phyloP scores from a whole-genome alignment of 1,284 basidiomycete species.

The Irpex lacteus region DNA sequence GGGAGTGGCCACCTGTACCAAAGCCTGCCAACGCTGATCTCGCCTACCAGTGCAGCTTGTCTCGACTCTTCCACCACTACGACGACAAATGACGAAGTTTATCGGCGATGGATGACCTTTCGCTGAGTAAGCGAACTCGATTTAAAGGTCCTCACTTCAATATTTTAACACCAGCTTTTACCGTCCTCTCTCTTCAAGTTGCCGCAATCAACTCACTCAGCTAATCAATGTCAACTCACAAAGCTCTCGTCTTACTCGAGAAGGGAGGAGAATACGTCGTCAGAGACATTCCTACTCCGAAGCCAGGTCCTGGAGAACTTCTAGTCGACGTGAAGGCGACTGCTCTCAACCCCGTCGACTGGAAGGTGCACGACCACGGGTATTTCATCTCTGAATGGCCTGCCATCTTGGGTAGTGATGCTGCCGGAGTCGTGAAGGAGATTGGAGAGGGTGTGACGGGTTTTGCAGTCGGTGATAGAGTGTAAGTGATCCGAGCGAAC shows the following conservation, averaged over 20 bases:
- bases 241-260: slow-evolving; percentile 7
- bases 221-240: slow-evolving; percentile 4
- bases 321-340: slow-evolving; percentile 11
- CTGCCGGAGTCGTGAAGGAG: slow-evolving; percentile 49
- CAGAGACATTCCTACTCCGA: not conserved
- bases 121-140: too few relatives aligned
- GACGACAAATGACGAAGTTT: too few relatives aligned
- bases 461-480: slow-evolving; percentile 52
- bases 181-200: too few relatives aligned
- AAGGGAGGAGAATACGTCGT: slow-evolving; percentile 4
- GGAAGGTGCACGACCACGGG: slow-evolving; percentile 28
- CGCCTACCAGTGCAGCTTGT: too few relatives aligned
- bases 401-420: slow-evolving; percentile 51
- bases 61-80: too few relatives aligned
- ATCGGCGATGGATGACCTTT: too few relatives aligned
- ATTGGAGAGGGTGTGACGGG: slow-evolving; percentile 48
- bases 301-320: slow-evolving; percentile 9
- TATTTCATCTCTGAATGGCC: slow-evolving; percentile 32
- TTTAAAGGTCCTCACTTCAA: too few relatives aligned
- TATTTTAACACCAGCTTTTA: too few relatives aligned
- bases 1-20: too few relatives aligned
- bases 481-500: slow-evolving; percentile 34
- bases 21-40: too few relatives aligned
- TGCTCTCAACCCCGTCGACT: slow-evolving; percentile 14
- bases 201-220: too few relatives aligned